A percentile compares a stretch with the other conserved stretches of the same genome.
phyloP scores from a whole-genome alignment of 208 protist species.

The Crithidia acanthocephali region DNA sequence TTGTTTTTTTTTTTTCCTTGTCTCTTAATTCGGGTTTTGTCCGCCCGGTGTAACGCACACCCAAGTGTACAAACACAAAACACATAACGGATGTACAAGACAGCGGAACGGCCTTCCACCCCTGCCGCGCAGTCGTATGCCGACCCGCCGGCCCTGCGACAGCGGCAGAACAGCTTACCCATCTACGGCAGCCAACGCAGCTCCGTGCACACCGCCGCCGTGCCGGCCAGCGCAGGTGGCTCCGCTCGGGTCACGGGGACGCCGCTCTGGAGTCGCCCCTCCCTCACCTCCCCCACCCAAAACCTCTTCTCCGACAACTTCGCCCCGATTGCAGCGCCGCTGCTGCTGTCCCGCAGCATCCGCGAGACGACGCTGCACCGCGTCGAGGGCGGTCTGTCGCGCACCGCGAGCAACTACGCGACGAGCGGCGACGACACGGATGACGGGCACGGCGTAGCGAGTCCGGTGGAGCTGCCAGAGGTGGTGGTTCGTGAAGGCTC shows the following conservation, averaged over 20 bases:
- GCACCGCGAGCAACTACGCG: conserved; percentile 15
- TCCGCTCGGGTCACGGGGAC: background rate
- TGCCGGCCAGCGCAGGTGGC: conserved; percentile 1
- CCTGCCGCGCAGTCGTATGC: background rate
- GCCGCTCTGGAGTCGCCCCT: background rate
- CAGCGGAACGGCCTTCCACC: background rate
- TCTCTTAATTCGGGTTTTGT: no score
- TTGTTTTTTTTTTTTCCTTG: conserved; percentile 5
- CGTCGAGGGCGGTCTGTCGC: conserved; percentile 1
- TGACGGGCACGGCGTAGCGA: conserved; percentile 2
- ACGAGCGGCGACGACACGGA: conserved; percentile 19
- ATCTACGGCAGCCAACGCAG: background rate
- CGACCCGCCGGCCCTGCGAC: background rate
- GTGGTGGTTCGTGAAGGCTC: background rate
- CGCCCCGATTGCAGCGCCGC: conserved; percentile 6
- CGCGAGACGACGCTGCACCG: conserved; percentile 21
- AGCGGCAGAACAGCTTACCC: conserved; percentile 14
- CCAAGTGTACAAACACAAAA: no score
- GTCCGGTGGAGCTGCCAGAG: conserved; percentile 1
- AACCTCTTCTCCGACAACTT: conserved; percentile 1
- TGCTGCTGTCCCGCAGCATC: conserved; percentile 38
- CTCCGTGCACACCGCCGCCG: conserved; percentile 3
- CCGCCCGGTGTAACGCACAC: no score
- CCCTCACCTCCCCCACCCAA: conserved; percentile 1
- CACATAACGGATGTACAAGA: conserved; percentile 21